These are phyloP conservation scores for Emmonsia crescens DNA, from an alignment of 2,329 filamentous ascomycete species.

Conservation along the genomic window DNA sequence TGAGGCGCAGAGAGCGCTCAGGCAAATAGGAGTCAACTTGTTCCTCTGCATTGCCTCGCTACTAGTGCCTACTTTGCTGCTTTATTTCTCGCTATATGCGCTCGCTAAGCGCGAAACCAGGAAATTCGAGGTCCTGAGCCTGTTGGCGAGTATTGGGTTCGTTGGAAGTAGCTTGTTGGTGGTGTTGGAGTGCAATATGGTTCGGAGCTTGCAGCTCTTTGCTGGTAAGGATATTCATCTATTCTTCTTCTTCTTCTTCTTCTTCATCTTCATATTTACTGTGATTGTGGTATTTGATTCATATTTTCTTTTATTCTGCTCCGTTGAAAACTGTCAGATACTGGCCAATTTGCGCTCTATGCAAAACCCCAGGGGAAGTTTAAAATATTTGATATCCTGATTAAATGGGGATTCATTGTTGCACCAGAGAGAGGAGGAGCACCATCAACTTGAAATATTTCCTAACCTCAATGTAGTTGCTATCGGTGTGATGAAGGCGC, in stretches of 20 bases:
- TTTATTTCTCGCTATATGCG: slow-evolving; percentile 13
- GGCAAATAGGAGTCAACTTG: slow-evolving; percentile 6
- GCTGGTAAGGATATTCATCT: slow-evolving; percentile 18
- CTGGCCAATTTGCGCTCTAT: background rate
- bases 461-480: slow-evolving; percentile 20
- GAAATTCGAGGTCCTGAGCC: slow-evolving; percentile 8
- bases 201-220: slow-evolving; percentile 25
- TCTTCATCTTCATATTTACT: background rate
- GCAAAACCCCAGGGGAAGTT: background rate
- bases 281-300: background rate
- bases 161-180: slow-evolving; percentile 14
- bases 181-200: slow-evolving; percentile 23
- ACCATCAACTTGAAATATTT: slow-evolving; percentile 1
- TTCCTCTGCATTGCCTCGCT: slow-evolving; percentile 9
- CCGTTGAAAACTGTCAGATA: background rate
- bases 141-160: slow-evolving; percentile 9
- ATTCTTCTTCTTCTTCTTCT: no score
- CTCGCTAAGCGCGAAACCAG: slow-evolving; percentile 9
- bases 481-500: slow-evolving; percentile 31
- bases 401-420: background rate
- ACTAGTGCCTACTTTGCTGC: slow-evolving; percentile 10
- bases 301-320: background rate
- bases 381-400: background rate
- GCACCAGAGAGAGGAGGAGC: background rate
- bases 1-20: slow-evolving; percentile 7